These are phyloP conservation scores for Porphyrellus sp. DNA, from an alignment of 1,284 basidiomycete genomes.

Conservation along the genomic window DNA sequence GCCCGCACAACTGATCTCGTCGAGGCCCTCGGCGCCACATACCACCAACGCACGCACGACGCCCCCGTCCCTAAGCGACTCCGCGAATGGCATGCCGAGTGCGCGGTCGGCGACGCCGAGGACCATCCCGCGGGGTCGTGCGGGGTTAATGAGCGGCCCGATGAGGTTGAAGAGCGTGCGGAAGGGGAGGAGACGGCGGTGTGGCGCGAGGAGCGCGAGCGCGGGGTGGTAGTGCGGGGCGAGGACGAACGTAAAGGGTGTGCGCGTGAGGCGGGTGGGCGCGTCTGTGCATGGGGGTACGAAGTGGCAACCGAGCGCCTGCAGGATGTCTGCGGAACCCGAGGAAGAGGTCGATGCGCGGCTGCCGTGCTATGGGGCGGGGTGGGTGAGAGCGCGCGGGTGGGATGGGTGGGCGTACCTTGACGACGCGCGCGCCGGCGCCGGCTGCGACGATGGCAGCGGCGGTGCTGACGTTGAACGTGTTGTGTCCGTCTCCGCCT, in stretches of 20 bases:
- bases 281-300: slow-evolving; percentile 60
- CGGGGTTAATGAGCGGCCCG: slow-evolving; percentile 94
- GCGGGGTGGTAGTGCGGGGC: slow-evolving; percentile 93
- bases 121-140: slow-evolving; percentile 81
- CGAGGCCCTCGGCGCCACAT: slow-evolving; percentile 88
- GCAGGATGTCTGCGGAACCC: slow-evolving; percentile 90
- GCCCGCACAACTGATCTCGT: slow-evolving; percentile 93
- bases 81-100: slow-evolving; percentile 84
- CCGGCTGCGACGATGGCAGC: slow-evolving; percentile 94
- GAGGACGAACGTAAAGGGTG: slow-evolving; percentile 91
- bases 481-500: slow-evolving; percentile 96
- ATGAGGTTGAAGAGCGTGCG: slow-evolving; percentile 97
- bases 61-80: slow-evolving; percentile 65
- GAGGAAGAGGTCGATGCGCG: slow-evolving; percentile 93
- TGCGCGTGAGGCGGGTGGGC: slow-evolving; percentile 52
- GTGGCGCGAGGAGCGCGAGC: slow-evolving; percentile 80
- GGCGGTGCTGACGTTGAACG: slow-evolving; percentile 97
- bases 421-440: slow-evolving; percentile 89
- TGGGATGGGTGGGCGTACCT: slow-evolving; percentile 53
- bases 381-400: background rate
- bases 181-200: slow-evolving; percentile 86
- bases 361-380: slow-evolving; percentile 72
- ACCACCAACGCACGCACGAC: slow-evolving; percentile 88
- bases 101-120: slow-evolving; percentile 86
- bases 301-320: slow-evolving; percentile 82